Conservation (phyloP, 75 land plant genomes). For the Chamaecyparis obtusa region DNA sequence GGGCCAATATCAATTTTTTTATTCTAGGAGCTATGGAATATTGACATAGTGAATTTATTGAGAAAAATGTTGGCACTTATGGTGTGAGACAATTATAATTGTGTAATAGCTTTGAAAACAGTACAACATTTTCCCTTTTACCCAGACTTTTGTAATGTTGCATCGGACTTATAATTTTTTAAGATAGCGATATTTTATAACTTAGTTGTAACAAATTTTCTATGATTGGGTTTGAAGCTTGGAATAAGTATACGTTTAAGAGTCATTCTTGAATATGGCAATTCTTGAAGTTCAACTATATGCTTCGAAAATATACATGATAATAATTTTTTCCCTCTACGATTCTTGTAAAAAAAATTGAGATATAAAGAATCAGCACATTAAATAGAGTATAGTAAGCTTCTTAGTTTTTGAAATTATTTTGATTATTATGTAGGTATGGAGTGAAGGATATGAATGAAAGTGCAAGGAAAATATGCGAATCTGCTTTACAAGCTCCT, state of each 20-base stretch:
- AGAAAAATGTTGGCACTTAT: neutral
- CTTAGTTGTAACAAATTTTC: neutral
- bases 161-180: neutral
- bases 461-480: slow-evolving; percentile 72
- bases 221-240: neutral
- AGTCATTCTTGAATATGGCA: neutral
- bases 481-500: slow-evolving; percentile 59
- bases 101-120: neutral
- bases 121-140: neutral
- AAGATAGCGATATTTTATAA: neutral
- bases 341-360: neutral
- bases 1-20: neutral
- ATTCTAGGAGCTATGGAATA: neutral
- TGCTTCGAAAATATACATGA: neutral
- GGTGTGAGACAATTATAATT: neutral
- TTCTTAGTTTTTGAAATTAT: neutral
- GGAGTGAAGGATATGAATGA: slow-evolving; percentile 38
- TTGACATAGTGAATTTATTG: neutral
- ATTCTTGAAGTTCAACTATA: neutral
- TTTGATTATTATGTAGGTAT: neutral
- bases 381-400: neutral
- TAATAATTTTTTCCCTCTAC: neutral
- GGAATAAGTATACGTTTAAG: neutral
- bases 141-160: neutral
- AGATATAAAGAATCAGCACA: neutral